These are phyloP conservation scores for Fusarium irregulare DNA, from an alignment of 2,329 filamentous ascomycete genomes.

Conservation along the genomic window DNA sequence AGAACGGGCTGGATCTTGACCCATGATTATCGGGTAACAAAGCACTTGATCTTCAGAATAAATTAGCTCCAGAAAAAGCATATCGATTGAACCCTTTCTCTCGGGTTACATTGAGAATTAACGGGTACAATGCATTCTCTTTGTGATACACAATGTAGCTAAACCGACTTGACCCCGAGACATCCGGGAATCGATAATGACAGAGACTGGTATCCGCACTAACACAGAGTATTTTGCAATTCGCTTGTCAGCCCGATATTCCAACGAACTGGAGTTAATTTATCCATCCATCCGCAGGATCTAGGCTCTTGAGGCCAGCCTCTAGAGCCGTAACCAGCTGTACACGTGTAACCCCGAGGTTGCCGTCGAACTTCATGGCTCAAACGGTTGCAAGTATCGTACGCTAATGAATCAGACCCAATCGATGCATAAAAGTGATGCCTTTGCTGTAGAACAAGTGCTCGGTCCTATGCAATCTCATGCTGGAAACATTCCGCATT, in stretches of 20 bases:
- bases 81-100: conserved; percentile 1
- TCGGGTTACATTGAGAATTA: not conserved
- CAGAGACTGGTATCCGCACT: not conserved
- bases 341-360: conserved; percentile 30
- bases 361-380: conserved; percentile 16
- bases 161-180: conserved; percentile 14
- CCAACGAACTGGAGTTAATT: conserved; percentile 5
- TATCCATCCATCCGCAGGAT: not conserved
- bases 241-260: not conserved
- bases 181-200: conserved; percentile 18
- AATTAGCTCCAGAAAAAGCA: conserved; percentile 3
- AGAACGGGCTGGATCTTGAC: conserved; percentile 7
- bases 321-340: not conserved
- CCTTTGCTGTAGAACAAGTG: not conserved
- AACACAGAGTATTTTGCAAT: not conserved
- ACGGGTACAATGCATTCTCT: not conserved
- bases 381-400: not conserved
- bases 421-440: not conserved
- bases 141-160: not conserved
- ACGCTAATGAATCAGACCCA: not conserved
- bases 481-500: not conserved
- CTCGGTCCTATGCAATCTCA: not conserved
- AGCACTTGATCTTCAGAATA: conserved; percentile 5
- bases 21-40: conserved; percentile 1
- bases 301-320: conserved; percentile 21